Evolutionary conservation across 495 filamentous ascomycete species (phyloP), one percentile per base, ranked within the genome.

Genomic region (Platismatia glauca): DNA sequence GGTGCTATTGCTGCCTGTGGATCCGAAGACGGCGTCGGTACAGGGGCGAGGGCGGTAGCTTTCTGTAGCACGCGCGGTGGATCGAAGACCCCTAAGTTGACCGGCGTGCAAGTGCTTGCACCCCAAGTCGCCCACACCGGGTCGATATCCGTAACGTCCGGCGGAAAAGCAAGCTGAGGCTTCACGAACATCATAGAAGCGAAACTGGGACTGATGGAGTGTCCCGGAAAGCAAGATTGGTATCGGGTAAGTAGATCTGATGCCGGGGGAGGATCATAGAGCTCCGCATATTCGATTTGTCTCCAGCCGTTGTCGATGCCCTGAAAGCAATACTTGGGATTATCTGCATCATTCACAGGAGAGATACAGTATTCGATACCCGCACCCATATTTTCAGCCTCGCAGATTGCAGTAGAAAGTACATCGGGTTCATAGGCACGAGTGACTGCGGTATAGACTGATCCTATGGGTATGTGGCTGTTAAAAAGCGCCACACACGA

Each of bases 111-210:
- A n/a, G 62, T 64, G n/a, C 44, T 48, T 20, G 31, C 44, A 2
- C 62, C 62, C 62, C 57, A 64, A 29, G 44, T 43, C 33, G 48
- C 35, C 56, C 56, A 64, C 22, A 52, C 57, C 0, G 57, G 57
- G 22, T 64, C 56, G 35, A 63, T 63, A 31, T 58, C 55, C 8
- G 55, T 63, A 9, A 63, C 61, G 37, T 63, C 61, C 1, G 38
- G 31, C 55, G 61, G 61, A 46, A 63, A 48, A 13, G 61, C 57
- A 31, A 63, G 55, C 41, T 63, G 61, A 13, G 61, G 61, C 43
- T 55, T 63, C 31, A n/a, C 55, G 29, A 58, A 63, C 39, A 63
- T 37, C 41, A 33, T 44, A n/a, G 61, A 57, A 24, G 61, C 61
- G 27, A 63, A 57, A 27, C n/a, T 13, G 16, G 61, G 11, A n/a